These are phyloP conservation scores for Aegilops umbellulata DNA, from an alignment of 176 grass and related monocot genomes.

Conservation along the genomic window DNA sequence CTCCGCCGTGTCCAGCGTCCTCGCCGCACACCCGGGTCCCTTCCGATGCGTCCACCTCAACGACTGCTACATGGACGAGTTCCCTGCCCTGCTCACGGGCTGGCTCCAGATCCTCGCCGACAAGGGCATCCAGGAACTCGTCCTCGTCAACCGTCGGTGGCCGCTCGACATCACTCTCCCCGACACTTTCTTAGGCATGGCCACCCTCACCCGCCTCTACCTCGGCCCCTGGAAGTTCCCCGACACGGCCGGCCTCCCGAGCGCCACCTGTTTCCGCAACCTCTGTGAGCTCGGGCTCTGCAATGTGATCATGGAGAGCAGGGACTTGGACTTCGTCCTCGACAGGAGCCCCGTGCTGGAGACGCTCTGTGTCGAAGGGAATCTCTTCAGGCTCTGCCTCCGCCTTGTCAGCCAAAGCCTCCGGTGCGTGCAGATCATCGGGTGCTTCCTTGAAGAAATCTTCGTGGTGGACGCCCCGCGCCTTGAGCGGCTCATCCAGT, in stretches of 20 bases:
- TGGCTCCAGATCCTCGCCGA: constrained; percentile 3
- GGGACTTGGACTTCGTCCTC: constrained; percentile 3
- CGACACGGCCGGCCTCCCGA: not conserved
- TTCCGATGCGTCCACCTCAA: not conserved
- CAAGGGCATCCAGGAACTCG: not conserved
- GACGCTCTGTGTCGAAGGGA: not conserved
- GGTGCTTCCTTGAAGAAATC: not conserved
- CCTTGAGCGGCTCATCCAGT: constrained; percentile 4
- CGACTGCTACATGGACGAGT: not conserved
- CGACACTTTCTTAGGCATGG: not conserved
- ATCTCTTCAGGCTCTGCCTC: not conserved
- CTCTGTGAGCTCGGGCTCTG: constrained; percentile 1
- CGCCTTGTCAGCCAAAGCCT: not conserved
- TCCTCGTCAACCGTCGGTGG: not conserved
- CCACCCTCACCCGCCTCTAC: constrained; percentile 3
- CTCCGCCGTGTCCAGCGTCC: constrained; percentile 5
- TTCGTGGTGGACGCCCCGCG: not conserved
- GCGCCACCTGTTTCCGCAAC: not conserved
- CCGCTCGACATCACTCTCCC: not conserved
- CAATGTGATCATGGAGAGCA: not conserved
- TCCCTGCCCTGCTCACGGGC: not conserved
- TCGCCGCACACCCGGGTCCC: not conserved
- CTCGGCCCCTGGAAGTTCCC: not conserved
- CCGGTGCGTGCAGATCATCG: not conserved
- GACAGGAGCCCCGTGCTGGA: constrained; percentile 9